These are phyloP conservation scores for Amoeboradix gromovi DNA, from an alignment of 371 early-diverging fungal species.

Conservation along the genomic window DNA sequence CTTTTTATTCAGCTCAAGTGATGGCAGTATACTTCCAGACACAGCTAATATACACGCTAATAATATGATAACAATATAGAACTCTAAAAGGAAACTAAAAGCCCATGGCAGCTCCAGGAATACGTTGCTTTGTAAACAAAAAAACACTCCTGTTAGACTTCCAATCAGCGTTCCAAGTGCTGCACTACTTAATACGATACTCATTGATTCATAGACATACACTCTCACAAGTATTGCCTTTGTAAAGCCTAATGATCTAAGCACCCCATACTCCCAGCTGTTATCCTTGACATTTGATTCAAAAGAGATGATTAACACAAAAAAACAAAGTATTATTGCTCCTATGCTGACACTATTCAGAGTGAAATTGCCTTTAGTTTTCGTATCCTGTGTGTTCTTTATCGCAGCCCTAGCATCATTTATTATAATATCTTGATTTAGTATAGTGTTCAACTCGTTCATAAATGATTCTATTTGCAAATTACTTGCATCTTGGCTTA, in stretches of 20 bases:
- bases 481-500: constrained; percentile 1
- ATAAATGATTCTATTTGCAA: constrained; percentile 4
- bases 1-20: neutral
- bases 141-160: constrained; percentile 3
- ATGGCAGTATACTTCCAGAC: constrained; percentile 2
- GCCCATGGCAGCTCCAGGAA: constrained; percentile 7
- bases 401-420: neutral
- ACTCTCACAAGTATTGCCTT: constrained; percentile 2
- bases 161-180: constrained; percentile 6
- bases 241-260: constrained; percentile 8
- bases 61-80: constrained; percentile 4
- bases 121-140: constrained; percentile 7
- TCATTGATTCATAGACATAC: constrained; percentile 9
- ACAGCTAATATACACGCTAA: constrained; percentile 3
- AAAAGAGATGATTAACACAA: constrained; percentile 9
- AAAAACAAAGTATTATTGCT: constrained; percentile 7
- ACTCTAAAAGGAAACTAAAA: constrained; percentile 4
- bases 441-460: constrained; percentile 2
- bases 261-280: constrained; percentile 10
- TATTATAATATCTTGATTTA: neutral
- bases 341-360: neutral
- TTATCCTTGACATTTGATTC: constrained; percentile 10
- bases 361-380: neutral
- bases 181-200: constrained; percentile 5
- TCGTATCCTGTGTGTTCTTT: neutral